Percentiles rank a stretch among this genome's conserved stretches.
phyloP scores from a whole-genome alignment of 192 early-diverging fungal genomes.

The Coemansia sp. region DNA sequence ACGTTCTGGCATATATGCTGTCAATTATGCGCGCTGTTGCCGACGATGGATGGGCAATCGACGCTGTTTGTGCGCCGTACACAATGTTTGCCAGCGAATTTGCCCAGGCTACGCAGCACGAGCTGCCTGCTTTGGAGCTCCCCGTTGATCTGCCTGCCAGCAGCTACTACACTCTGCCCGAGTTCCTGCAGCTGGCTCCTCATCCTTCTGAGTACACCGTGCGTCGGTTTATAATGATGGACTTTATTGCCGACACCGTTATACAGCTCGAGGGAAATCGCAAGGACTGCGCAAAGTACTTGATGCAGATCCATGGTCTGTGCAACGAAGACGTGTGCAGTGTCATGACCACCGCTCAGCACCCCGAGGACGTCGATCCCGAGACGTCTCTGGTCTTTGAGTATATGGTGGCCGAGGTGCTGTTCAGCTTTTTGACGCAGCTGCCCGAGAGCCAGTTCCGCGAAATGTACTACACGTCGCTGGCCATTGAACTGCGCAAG shows the following conservation, averaged over 20 bases:
- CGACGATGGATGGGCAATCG: conserved; percentile 34
- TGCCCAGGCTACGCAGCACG: conserved; percentile 38
- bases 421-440: conserved; percentile 60
- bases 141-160: conserved; percentile 16
- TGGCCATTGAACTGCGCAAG: conserved; percentile 57
- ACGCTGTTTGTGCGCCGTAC: conserved; percentile 36
- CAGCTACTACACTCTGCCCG: conserved; percentile 28
- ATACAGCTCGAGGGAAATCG: conserved; percentile 88
- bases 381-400: conserved; percentile 56
- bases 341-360: conserved; percentile 33
- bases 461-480: conserved; percentile 53
- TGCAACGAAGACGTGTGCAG: conserved; percentile 56
- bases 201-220: conserved; percentile 36
- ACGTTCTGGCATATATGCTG: conserved; percentile 35
- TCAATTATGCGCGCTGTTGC: conserved; percentile 29
- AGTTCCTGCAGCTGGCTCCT: conserved; percentile 46
- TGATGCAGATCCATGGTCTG: conserved; percentile 65
- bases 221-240: conserved; percentile 66
- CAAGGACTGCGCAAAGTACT: conserved; percentile 78
- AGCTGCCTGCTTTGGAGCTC: conserved; percentile 39
- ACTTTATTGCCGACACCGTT: conserved; percentile 77
- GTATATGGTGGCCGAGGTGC: conserved; percentile 56
- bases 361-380: conserved; percentile 35
- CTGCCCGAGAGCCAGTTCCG: conserved; percentile 56
- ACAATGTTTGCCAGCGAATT: conserved; percentile 44